Evolutionary conservation across 2,329 filamentous ascomycete species (phyloP).

Genomic region (Aspergillus amoenus): DNA sequence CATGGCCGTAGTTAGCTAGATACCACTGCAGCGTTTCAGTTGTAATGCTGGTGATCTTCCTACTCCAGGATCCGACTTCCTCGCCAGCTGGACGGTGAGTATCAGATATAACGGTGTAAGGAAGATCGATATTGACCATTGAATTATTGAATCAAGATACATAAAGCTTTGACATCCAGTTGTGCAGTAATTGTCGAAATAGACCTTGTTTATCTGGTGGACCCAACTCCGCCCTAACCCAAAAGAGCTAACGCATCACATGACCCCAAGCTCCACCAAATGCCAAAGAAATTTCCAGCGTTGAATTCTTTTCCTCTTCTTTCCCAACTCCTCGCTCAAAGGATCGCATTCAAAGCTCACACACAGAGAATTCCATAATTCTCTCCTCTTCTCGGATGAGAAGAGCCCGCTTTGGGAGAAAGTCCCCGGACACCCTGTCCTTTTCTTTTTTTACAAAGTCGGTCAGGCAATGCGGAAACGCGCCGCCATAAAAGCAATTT

Average conservation of each 20-base stretch:
- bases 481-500: conserved; percentile 98
- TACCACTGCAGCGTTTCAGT: no score
- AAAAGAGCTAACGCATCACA: conserved; percentile 23
- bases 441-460: conserved; percentile 18
- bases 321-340: conserved; percentile 85
- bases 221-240: background rate
- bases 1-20: no score
- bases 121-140: no score
- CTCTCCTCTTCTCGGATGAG: conserved; percentile 29
- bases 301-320: conserved; percentile 23
- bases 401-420: conserved; percentile 90
- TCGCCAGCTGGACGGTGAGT: no score
- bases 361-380: conserved; percentile 66
- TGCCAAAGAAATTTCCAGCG: conserved; percentile 21
- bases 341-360: conserved; percentile 99
- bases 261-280: conserved; percentile 19
- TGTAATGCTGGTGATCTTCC: no score
- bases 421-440: conserved; percentile 93
- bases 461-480: conserved; percentile 80
- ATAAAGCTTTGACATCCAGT: no score
- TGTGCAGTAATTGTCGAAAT: no score
- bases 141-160: no score
- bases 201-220: no score
- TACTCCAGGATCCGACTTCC: no score
- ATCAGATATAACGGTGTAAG: no score